Base-by-base conservation (phyloP, 2,329 filamentous ascomycete genomes). In the Hymenoscyphus albidus region DNA sequence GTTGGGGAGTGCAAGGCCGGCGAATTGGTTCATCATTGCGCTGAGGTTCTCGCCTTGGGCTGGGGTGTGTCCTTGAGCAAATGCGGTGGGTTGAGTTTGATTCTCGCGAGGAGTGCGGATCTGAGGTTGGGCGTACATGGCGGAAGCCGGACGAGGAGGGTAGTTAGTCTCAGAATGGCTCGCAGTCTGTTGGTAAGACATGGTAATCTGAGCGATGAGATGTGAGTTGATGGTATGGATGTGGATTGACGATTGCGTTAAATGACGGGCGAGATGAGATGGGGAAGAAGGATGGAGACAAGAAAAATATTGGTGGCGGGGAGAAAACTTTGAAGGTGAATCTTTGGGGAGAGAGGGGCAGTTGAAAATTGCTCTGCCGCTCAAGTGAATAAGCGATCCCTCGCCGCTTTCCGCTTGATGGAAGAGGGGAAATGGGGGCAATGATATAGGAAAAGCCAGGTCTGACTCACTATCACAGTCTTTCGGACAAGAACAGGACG, bases 151-250 rank as follows among this genome's bases (percentile, higher is more conserved):
- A 70, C 68, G 70, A 67, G 65, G 69, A 64, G 67, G 70, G 68
- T 67, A 70, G 62, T 65, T 66, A 56, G 60, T 69, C 61, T 74
- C 74, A 55, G 70, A 58, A 58, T 68, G 67, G 59, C 65, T 69
- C 58, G 71, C 61, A 61, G 71, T 70, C 68, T 75, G 73, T 64
- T 75, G 73, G 67, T 74, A 75, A 72, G 74, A 72, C 74, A 76
- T 76, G 72, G 69, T 71, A 69, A 69, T 70, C 74, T 74, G 38
- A 60, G 40, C n/a, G 61, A 42, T 60, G 14, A 14, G 67, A 65
- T 70, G 60, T 71, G 65, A 65, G 61, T 40, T 39, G 54, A 57
- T 59, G 58, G 65, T 63, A 61, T 40, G 31, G 54, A 60, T 59
- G 58, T 44, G 38, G 16, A 12, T 40, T 31, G 56, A 39, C 56